Base-by-base conservation (phyloP, 495 filamentous ascomycete genomes). In the Trichoderma asperelloides region DNA sequence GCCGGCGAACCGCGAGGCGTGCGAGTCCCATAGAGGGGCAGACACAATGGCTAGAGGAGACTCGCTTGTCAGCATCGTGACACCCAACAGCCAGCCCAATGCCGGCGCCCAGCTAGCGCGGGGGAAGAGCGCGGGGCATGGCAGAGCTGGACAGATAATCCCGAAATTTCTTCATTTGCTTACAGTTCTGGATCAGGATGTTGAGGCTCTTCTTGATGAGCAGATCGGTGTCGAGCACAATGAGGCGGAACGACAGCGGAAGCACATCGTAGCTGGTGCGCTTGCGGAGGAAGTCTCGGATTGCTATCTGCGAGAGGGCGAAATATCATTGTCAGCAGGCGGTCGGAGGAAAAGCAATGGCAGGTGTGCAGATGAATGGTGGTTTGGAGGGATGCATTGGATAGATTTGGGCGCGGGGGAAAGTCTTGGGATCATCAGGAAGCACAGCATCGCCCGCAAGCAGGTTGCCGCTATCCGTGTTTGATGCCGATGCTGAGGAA, bases 231-330 rank as follows among this genome's bases (percentile, higher is more conserved):
- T 98, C 95, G 76, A 99, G 91, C 65, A 98, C 86, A 74, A 99
- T 93, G 65, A 99, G 87, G 66, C 95, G 89, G 78, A 95, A 99
- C 68, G 93, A 97, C 63, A 99, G 86, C n/a, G 95, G 95, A 27
- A 99, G 86, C 69, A 99, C 96, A 79, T 99, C 95, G 83, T 99
- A 98, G 74, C 93, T 97, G 43, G 89, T 97, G 70, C 95, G 89
- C 69, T 96, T 90, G 77, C 94, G 97, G 72, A 99, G 86, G 81
- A 99, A 99, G 71, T 96, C 91, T 76, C 95, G 89, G 74, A 99
- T 91, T 67, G 89, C 88, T 80, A 86, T 86, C 93, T 97, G 77
- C 23, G 23, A 1, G 16, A 70, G 21, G 23, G 28, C 63, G 28
- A 25, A n/a, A 13, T 7, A 8, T 8, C 16, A 13, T 13, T 13